Evolutionary conservation across 148 eudicot species (phyloP).

Genomic region (Rhododendron williamsianum): DNA sequence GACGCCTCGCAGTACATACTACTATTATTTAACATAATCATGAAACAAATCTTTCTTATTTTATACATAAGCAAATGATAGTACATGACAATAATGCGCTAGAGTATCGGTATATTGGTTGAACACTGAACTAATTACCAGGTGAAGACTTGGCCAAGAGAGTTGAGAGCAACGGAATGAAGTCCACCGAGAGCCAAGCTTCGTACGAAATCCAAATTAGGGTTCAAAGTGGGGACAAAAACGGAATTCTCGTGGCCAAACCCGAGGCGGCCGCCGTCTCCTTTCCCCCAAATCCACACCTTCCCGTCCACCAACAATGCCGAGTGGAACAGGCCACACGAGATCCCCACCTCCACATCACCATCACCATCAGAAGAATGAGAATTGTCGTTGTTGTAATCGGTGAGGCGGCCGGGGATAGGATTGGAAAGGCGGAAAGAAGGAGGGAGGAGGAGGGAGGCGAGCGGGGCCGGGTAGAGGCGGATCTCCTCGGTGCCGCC

Average conservation of each 20-base stretch:
- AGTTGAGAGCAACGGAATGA: slow-evolving; percentile 70
- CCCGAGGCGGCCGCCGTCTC: slow-evolving; percentile 91
- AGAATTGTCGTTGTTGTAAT: not conserved
- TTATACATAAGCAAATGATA: not conserved
- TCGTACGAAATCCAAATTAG: slow-evolving; percentile 28
- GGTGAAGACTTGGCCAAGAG: slow-evolving; percentile 59
- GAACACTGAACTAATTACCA: slow-evolving; percentile 54
- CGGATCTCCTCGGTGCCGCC: slow-evolving; percentile 44
- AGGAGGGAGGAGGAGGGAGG: slow-evolving; percentile 46
- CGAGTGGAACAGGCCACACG: slow-evolving; percentile 86
- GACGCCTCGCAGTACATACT: not conserved
- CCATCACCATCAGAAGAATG: too few species aligned
- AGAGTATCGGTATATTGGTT: not conserved
- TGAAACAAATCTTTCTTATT: not conserved
- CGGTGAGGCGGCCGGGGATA: slow-evolving; percentile 30
- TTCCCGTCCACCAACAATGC: slow-evolving; percentile 53
- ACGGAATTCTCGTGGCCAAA: slow-evolving; percentile 56
- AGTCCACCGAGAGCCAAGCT: slow-evolving; percentile 85
- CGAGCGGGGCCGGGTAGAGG: slow-evolving; percentile 55
- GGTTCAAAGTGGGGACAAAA: slow-evolving; percentile 52
- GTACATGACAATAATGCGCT: not conserved
- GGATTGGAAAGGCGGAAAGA: slow-evolving; percentile 37
- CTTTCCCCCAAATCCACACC: slow-evolving; percentile 94
- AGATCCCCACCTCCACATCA: slow-evolving; percentile 45
- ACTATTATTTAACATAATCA: not conserved